These are phyloP conservation scores for Nemania sp. DNA, from an alignment of 2,329 filamentous ascomycete genomes.

Conservation along the genomic window DNA sequence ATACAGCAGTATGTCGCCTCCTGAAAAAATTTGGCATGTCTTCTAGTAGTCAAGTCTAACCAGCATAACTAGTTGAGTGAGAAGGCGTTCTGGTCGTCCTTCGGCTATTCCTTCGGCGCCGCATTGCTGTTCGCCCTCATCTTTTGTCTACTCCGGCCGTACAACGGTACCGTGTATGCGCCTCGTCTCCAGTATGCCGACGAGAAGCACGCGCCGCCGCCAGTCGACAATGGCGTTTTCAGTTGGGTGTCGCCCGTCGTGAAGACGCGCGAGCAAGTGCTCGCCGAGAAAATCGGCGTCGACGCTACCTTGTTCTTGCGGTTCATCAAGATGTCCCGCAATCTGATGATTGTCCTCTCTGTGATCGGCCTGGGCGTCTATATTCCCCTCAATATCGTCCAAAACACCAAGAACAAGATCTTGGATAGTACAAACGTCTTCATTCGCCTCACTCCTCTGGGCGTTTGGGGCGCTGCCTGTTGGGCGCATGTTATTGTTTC, in stretches of 20 bases:
- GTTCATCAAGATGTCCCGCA: constrained; percentile 85
- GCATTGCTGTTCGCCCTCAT: constrained; percentile 72
- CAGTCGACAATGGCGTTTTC: constrained; percentile 79
- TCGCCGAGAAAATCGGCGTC: constrained; percentile 80
- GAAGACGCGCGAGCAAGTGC: constrained; percentile 73
- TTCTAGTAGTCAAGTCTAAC: background rate
- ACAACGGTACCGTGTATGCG: constrained; percentile 78
- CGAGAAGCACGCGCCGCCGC: constrained; percentile 66
- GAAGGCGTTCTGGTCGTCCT: constrained; percentile 66
- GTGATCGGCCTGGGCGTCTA: constrained; percentile 75
- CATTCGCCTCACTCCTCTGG: constrained; percentile 60
- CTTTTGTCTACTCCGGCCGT: constrained; percentile 86
- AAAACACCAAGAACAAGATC: constrained; percentile 44
- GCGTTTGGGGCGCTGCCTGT: constrained; percentile 54
- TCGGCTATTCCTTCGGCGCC: constrained; percentile 77
- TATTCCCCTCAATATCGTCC: constrained; percentile 74
- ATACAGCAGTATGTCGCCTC: constrained; percentile 45
- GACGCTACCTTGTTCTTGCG: constrained; percentile 88
- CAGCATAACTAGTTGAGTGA: constrained; percentile 14
- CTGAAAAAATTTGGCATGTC: too few relatives aligned
- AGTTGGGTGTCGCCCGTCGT: constrained; percentile 83
- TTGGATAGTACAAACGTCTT: constrained; percentile 49
- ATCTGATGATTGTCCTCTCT: constrained; percentile 77
- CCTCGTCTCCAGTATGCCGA: constrained; percentile 86
- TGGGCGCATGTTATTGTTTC: constrained; percentile 63